Evolutionary conservation across 176 grass and related monocot genomes (phyloP).

Genomic region (Neostapfia colusana): DNA sequence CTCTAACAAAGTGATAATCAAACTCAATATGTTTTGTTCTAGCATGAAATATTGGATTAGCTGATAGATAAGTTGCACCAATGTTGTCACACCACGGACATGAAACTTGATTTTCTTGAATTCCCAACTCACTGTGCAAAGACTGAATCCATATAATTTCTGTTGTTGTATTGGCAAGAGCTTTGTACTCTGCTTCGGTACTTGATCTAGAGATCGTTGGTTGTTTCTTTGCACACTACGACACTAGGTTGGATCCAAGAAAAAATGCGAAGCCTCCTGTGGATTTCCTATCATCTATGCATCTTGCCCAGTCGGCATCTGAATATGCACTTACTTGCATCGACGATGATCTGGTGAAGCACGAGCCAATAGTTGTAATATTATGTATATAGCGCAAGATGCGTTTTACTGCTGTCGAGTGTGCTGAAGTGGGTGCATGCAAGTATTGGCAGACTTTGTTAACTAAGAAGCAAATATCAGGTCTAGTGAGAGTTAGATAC

Average conservation of each 20-base stretch:
- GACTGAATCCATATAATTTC: background rate
- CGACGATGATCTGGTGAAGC: background rate
- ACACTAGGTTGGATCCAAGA: background rate
- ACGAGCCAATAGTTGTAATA: background rate
- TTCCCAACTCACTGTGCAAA: background rate
- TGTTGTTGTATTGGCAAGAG: too few relatives aligned
- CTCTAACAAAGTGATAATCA: too few relatives aligned
- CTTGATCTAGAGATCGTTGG: too few relatives aligned
- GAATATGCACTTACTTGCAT: too few relatives aligned
- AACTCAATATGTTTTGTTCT: too few relatives aligned
- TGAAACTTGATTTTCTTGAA: background rate
- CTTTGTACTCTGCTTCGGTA: too few relatives aligned
- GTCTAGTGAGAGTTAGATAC: background rate
- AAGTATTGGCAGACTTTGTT: background rate
- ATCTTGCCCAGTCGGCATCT: too few relatives aligned
- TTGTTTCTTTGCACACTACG: background rate
- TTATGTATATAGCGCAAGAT: background rate
- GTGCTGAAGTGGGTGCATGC: background rate
- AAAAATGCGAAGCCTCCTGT: background rate
- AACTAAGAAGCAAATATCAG: background rate
- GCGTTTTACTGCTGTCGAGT: background rate
- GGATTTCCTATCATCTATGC: too few relatives aligned
- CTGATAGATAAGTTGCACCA: background rate
- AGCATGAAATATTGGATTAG: background rate
- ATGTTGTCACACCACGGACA: background rate